Conservation (phyloP, 2,329 filamentous ascomycete species). For the Colletotrichum costaricense region DNA sequence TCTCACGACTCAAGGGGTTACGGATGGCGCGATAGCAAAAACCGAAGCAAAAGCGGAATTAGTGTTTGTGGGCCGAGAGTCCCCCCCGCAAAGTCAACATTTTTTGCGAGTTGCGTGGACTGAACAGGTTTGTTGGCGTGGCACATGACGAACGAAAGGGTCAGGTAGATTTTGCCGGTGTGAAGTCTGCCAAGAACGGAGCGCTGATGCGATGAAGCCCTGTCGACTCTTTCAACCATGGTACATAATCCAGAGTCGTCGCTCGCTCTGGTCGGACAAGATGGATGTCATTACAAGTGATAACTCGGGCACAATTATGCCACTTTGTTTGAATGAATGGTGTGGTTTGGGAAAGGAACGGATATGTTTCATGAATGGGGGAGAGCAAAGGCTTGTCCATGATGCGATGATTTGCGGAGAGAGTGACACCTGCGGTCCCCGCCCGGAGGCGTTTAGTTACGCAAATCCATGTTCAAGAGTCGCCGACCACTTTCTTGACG, state of each 20-base stretch:
- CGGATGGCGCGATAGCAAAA: background rate
- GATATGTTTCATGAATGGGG: constrained; percentile 26
- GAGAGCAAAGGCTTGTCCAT: constrained; percentile 16
- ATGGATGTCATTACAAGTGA: too few species aligned
- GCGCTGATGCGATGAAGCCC: background rate
- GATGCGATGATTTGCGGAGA: constrained; percentile 32
- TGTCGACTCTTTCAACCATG: too few species aligned
- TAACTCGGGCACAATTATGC: background rate
- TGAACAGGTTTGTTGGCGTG: background rate
- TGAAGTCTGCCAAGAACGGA: background rate
- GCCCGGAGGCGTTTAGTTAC: constrained; percentile 1
- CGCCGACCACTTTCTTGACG: background rate
- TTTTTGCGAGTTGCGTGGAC: constrained; percentile 17
- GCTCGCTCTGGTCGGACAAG: background rate
- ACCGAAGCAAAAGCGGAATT: background rate
- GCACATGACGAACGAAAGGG: constrained; percentile 17
- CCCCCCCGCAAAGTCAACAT: constrained; percentile 20
- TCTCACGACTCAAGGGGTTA: constrained; percentile 9
- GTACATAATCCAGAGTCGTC: too few species aligned
- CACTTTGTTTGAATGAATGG: constrained; percentile 1
- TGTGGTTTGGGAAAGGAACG: constrained; percentile 22
- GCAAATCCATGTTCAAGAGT: background rate
- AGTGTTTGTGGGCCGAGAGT: constrained; percentile 7
- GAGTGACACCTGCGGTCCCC: constrained; percentile 11
- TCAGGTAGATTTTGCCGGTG: constrained; percentile 1